Conservation (phyloP, 169 alveolate genomes). For the Eimeria sp. region DNA sequence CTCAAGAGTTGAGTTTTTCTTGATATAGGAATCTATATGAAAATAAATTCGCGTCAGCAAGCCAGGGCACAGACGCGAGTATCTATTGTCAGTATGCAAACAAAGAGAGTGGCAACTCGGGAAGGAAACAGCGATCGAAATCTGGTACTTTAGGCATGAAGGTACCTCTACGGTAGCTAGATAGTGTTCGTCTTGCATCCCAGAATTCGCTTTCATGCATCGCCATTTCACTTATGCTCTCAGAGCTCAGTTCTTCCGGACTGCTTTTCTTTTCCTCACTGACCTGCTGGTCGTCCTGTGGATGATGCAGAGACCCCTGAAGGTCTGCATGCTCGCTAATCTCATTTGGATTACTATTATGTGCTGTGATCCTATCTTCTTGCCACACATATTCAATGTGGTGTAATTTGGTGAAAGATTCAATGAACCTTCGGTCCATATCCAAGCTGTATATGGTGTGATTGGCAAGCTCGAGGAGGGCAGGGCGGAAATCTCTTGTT, state of each 20-base stretch:
- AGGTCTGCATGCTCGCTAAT: constrained; percentile 1
- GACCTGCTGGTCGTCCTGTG: constrained; percentile 3
- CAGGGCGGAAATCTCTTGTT: constrained; percentile 56
- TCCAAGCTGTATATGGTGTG: constrained; percentile 40
- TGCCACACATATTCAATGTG: background rate
- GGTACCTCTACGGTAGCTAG: constrained; percentile 33
- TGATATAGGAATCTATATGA: background rate
- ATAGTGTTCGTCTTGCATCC: constrained; percentile 58
- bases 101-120: constrained; percentile 63
- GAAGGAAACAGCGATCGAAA: constrained; percentile 49
- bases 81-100: constrained; percentile 41
- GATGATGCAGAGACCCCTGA: constrained; percentile 3
- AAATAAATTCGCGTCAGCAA: constrained; percentile 7
- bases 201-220: constrained; percentile 54
- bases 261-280: background rate
- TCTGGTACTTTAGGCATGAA: constrained; percentile 51
- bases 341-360: background rate
- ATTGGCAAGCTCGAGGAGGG: constrained; percentile 31
- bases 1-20: background rate
- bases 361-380: background rate
- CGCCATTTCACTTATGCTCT: background rate
- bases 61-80: background rate
- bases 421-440: constrained; percentile 62
- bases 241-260: background rate
- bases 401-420: constrained; percentile 4